These are phyloP conservation scores for Vachellia pachyceras DNA, from an alignment of 306 rosid genomes.

Conservation along the genomic window DNA sequence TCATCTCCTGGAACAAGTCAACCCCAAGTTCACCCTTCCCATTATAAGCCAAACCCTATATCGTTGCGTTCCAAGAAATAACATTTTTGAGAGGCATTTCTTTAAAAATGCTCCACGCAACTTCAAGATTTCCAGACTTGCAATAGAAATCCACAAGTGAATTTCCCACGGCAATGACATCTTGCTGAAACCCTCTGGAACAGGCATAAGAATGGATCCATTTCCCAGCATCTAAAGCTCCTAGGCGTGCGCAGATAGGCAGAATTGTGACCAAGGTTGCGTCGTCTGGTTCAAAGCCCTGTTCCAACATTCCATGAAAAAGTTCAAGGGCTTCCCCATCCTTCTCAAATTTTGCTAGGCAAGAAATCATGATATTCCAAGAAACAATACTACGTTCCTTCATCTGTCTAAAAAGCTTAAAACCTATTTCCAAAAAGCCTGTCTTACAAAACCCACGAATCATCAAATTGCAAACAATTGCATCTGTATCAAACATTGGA, in stretches of 20 bases:
- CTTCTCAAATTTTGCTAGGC: constrained; percentile 52
- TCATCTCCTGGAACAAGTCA: constrained; percentile 70
- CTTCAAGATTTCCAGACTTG: constrained; percentile 69
- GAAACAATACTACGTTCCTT: constrained; percentile 63
- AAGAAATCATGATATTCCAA: constrained; percentile 83
- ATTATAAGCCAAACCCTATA: constrained; percentile 77
- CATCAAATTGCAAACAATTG: constrained; percentile 78
- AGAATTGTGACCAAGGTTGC: constrained; percentile 70
- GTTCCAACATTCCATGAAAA: constrained; percentile 61
- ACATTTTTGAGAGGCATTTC: constrained; percentile 60
- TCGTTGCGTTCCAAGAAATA: constrained; percentile 79
- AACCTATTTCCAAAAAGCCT: constrained; percentile 58
- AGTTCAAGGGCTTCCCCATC: constrained; percentile 59
- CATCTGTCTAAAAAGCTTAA: constrained; percentile 65
- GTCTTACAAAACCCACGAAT: constrained; percentile 69
- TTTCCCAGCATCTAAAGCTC: constrained; percentile 64
- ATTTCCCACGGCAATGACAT: constrained; percentile 62
- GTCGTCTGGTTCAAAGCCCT: constrained; percentile 70
- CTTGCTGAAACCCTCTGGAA: constrained; percentile 40
- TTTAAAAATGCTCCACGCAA: constrained; percentile 55
- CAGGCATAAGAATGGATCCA: constrained; percentile 63
- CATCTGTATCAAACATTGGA: constrained; percentile 57
- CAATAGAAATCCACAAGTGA: constrained; percentile 73
- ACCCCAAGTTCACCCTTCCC: constrained; percentile 77
- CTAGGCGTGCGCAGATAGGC: constrained; percentile 78